Conservation (phyloP, 495 filamentous ascomycete species). For the Neurospora sp. region DNA sequence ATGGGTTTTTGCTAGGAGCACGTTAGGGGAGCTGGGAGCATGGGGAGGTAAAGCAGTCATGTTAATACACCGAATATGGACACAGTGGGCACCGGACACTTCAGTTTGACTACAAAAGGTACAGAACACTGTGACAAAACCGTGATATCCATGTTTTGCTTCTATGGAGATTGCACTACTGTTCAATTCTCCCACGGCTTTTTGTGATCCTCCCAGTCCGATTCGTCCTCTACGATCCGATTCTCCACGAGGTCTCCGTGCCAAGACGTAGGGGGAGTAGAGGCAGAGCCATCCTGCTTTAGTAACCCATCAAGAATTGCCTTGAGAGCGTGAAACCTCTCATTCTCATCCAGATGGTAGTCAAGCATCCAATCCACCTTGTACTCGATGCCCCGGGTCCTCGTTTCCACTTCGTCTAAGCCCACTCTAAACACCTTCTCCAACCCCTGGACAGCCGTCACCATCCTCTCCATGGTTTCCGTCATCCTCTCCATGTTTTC, state of each 20-base stretch:
- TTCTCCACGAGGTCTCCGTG: background rate
- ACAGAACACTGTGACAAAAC: background rate
- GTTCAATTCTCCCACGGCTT: background rate
- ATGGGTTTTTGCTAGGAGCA: background rate
- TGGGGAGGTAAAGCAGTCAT: background rate
- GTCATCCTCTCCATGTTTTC: too few relatives aligned
- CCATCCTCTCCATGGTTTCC: background rate
- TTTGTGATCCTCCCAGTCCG: background rate
- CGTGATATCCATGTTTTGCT: background rate
- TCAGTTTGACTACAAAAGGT: background rate
- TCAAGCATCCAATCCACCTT: background rate
- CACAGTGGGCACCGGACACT: background rate
- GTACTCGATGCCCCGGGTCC: background rate
- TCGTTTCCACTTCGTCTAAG: background rate
- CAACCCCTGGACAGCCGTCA: background rate
- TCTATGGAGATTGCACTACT: background rate
- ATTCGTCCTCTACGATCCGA: background rate
- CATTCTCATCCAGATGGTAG: background rate
- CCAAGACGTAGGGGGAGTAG: background rate
- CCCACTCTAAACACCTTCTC: accelerated
- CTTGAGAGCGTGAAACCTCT: background rate
- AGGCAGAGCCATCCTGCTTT: accelerated
- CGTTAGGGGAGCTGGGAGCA: background rate
- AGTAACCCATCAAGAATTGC: background rate
- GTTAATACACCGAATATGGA: background rate